A percentile compares a stretch with the other conserved stretches of the same genome.
These are phyloP conservation scores for Penicillium herquei DNA, from an alignment of 495 filamentous ascomycete genomes.

Conservation along the genomic window DNA sequence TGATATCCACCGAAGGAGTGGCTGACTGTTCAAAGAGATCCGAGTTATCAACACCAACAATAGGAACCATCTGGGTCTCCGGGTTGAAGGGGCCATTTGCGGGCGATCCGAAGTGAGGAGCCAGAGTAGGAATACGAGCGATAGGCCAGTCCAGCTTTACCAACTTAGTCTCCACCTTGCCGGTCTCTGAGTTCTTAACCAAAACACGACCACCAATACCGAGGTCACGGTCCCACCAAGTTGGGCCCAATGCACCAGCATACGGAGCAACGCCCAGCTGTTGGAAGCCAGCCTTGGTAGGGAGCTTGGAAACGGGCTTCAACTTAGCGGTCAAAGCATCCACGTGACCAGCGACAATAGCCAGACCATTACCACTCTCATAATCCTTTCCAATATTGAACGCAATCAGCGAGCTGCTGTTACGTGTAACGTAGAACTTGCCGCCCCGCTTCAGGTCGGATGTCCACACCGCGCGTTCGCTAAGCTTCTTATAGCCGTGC, in stretches of 20 bases:
- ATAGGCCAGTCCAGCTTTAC: slow-evolving; percentile 93
- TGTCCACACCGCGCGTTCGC: slow-evolving; percentile 75
- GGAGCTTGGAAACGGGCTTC: slow-evolving; percentile 85
- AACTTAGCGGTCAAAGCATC: slow-evolving; percentile 85
- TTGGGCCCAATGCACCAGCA: slow-evolving; percentile 77
- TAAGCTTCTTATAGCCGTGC: slow-evolving; percentile 73
- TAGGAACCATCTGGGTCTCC: slow-evolving; percentile 93
- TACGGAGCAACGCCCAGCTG: slow-evolving; percentile 93
- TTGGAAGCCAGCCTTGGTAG: slow-evolving; percentile 76
- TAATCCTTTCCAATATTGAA: slow-evolving; percentile 83
- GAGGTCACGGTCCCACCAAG: slow-evolving; percentile 95
- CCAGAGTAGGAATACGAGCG: slow-evolving; percentile 87
- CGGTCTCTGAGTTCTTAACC: slow-evolving; percentile 66
- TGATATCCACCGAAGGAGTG: slow-evolving; percentile 29
- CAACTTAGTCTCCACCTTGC: slow-evolving; percentile 78
- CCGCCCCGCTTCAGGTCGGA: slow-evolving; percentile 73
- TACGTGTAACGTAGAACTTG: slow-evolving; percentile 85
- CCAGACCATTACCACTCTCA: slow-evolving; percentile 79
- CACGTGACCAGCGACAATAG: slow-evolving; percentile 82
- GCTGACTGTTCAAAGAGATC: slow-evolving; percentile 42
- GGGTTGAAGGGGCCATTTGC: slow-evolving; percentile 76
- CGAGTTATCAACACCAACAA: slow-evolving; percentile 83
- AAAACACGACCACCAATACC: slow-evolving; percentile 86
- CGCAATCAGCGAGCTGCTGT: slow-evolving; percentile 82
- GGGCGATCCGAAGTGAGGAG: slow-evolving; percentile 86